Base-by-base conservation (phyloP, 805 yeast genomes). In the Ogataea ganodermae region DNA sequence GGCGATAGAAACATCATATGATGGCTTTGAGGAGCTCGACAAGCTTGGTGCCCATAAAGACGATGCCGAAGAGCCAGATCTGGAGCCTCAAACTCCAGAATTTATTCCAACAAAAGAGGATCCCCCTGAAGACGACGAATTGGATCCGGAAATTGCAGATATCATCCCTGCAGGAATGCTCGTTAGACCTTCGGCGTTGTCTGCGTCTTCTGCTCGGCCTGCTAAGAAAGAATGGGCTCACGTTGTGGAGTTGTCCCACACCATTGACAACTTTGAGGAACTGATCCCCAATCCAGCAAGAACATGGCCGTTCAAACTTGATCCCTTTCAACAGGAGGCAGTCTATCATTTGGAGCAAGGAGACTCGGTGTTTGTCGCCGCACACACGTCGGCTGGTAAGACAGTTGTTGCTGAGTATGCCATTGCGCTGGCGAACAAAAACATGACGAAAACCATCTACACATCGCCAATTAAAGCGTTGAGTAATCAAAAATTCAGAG, bases 391-490 rank as follows among this genome's bases (percentile, higher is more conserved):
- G 3, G 99, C 99, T 0, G 99, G 99, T 69, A 92, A 92, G 62
- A 92, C 99, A 0, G 99, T 92, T 3, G 96, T 94, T 21, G 99
- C 99, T 0, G 99, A 92, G 64, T 92, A 92, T 63, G 98, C 98
- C 3, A 94, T 92, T 66, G 96, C 98, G 3, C 85, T 92, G 96
- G 95, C 98, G 1, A 80, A 84, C 51, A 75, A 96, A 63, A 92
- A 94, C 64, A 91, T 91, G 97, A 92, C 98, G 9, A 92, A 91
- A 63, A 89, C 96, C 1, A 94, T 92, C 41, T 92, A 92, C 66
- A 92, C 99, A 0, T 91, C 97, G 0, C 99, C 99, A 1, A 52
- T 52, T 40, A 52, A 52, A 18, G 56, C 56, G 5, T 35, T 52
- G 38, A 52, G 56, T 37, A 52, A 52, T 26, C 56, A 52, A 21